Percentiles rank a stretch among this genome's conserved stretches.
Evolutionary conservation across 257 asterid genomes (phyloP).

Genomic region (Solanum acaule): DNA sequence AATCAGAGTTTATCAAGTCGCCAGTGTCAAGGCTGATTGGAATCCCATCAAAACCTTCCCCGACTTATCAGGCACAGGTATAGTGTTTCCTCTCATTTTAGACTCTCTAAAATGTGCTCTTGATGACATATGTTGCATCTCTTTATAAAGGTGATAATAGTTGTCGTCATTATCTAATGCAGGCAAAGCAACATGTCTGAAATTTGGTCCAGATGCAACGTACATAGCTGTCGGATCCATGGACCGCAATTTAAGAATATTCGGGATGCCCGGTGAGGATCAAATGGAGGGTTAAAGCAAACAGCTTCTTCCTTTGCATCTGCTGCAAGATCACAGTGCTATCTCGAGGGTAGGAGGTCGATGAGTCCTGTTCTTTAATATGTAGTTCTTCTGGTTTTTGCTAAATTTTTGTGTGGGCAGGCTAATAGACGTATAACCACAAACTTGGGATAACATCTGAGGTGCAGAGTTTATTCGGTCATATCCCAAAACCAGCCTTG

Average conservation of each 20-base stretch:
- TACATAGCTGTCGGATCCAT: conserved; percentile 92
- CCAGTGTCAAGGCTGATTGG: conserved; percentile 90
- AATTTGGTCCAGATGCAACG: conserved; percentile 83
- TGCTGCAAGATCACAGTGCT: not conserved
- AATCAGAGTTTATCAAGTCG: conserved; percentile 78
- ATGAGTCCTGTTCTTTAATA: not conserved
- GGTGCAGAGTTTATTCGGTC: not conserved
- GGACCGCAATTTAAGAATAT: conserved; percentile 90
- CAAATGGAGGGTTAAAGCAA: conserved; percentile 4
- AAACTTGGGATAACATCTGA: not conserved
- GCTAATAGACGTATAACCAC: not conserved
- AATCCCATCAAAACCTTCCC: conserved; percentile 83
- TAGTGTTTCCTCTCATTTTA: not conserved
- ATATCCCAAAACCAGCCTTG: not conserved
- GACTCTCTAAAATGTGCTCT: not conserved
- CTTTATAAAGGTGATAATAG: not conserved
- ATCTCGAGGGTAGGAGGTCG: not conserved
- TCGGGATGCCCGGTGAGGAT: conserved; percentile 67
- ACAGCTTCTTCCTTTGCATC: not conserved
- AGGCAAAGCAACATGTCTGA: conserved; percentile 73
- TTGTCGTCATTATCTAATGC: conserved; percentile 6
- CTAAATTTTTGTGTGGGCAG: not conserved
- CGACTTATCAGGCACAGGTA: conserved; percentile 96
- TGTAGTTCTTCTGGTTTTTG: not conserved
- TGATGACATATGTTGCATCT: not conserved